These are phyloP conservation scores for Uronychia setigera DNA, from an alignment of 73 alveolate genomes.

Conservation along the genomic window DNA sequence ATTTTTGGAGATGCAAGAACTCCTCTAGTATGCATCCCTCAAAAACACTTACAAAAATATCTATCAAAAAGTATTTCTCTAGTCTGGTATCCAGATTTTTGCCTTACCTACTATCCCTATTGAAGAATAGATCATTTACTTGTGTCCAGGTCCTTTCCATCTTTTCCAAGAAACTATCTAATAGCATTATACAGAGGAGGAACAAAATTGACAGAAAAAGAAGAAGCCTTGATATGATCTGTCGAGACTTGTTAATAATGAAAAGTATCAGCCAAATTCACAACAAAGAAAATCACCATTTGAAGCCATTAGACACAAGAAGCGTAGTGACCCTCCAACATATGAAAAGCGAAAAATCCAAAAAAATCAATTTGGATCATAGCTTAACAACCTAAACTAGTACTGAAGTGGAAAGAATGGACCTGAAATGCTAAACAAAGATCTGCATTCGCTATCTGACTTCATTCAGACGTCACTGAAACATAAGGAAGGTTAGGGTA, in stretches of 20 bases:
- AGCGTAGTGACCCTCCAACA: not conserved
- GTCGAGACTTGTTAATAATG: too few relatives aligned
- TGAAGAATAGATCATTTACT: not conserved
- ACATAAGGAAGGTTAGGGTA: too few relatives aligned
- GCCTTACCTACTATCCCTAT: not conserved
- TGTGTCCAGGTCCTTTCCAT: not conserved
- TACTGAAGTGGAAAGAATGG: too few relatives aligned
- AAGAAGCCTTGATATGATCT: not conserved
- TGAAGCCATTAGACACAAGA: not conserved
- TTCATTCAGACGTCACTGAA: too few relatives aligned
- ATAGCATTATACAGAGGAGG: not conserved
- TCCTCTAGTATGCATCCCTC: not conserved
- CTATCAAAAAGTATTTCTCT: not conserved
- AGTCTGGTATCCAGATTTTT: not conserved
- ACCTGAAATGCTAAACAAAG: too few relatives aligned
- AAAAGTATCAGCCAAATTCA: too few relatives aligned
- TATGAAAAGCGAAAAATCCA: not conserved
- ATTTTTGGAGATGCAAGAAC: not conserved
- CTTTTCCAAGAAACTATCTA: not conserved
- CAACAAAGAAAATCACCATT: not conserved
- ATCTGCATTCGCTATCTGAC: too few relatives aligned
- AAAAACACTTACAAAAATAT: not conserved
- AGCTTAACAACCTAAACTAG: too few relatives aligned
- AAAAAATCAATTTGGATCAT: too few relatives aligned
- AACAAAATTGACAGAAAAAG: not conserved